These are phyloP conservation scores for Chalciporus sp. DNA, from an alignment of 1,284 basidiomycete species.

Conservation along the genomic window DNA sequence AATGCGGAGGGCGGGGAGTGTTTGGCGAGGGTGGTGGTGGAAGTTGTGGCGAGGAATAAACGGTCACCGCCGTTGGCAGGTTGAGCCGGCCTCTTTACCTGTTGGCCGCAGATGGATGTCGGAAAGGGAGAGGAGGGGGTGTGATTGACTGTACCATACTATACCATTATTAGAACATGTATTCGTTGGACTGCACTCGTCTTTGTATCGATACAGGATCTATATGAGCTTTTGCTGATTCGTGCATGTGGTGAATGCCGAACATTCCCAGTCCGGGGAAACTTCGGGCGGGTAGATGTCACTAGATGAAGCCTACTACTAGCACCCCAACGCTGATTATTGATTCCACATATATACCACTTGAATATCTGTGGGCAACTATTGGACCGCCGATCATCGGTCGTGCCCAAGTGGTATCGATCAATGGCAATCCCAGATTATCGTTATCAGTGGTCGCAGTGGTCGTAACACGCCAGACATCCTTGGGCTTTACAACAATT, in stretches of 20 bases:
- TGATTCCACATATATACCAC: too few species aligned
- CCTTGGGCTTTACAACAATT: too few species aligned
- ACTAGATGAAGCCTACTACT: too few species aligned
- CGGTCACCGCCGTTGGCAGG: conserved; percentile 24
- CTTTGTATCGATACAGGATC: conserved; percentile 23
- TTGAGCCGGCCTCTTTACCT: conserved; percentile 29
- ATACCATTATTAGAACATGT: conserved; percentile 14
- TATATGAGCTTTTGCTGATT: background rate
- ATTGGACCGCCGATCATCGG: too few species aligned
- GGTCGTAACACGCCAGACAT: too few species aligned
- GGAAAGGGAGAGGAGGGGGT: background rate
- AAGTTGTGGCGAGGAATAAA: conserved; percentile 55
- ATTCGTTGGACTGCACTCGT: conserved; percentile 26
- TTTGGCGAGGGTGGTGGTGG: conserved; percentile 56
- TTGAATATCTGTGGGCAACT: too few species aligned
- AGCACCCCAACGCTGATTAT: too few species aligned
- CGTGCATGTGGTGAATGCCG: background rate
- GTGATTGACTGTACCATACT: background rate
- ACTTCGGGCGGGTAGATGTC: too few species aligned
- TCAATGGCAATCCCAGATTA: too few species aligned
- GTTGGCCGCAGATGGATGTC: conserved; percentile 17
- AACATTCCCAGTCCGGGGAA: background rate
- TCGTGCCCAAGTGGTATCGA: too few species aligned
- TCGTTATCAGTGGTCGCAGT: too few species aligned
- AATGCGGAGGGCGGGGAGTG: conserved; percentile 49